Evolutionary conservation across 768 basidiomycete genomes (phyloP), one percentile per base, ranked within the genome.

Genomic region (Candolleomyces eurysporus): DNA sequence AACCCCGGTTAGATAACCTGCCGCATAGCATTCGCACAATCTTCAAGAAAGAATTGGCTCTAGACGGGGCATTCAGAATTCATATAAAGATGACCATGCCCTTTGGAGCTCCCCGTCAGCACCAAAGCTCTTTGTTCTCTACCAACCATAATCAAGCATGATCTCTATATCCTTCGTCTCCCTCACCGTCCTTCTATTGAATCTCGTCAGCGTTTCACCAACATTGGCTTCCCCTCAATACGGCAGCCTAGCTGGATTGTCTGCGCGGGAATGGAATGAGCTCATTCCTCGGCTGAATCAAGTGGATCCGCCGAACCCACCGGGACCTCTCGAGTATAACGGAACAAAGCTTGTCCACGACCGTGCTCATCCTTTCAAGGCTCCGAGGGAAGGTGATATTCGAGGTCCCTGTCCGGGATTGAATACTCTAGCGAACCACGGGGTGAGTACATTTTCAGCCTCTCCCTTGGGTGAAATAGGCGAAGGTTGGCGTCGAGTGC

Each of bases 401-500:
- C 59, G 66, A 11, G 66, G 66, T 11, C 66, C 66, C 17, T 67
- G 66, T 36, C 66, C 66, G n/a, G 66, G 66, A 14, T 52, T 67
- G n/a, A 67, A 67, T 31, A 65, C 64, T 9, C 63, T 67, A 16
- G 66, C 66, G 19, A 58, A 54, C 31, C 66, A 66, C 49, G 66
- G 66, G 36, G 66, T 66, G 53, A 30, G 59, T 60, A n/a, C 2
- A 26, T 26, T 26, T 4, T 2, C 26, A 26, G 4, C 4, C 4
- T 26, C 26, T 26, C 26, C 26, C 26, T 26, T 4, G 26, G 26
- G 26, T 26, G 26, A 26, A 26, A 26, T 4, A 26, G 26, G 26
- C 4, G 26, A 26, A 2, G 4, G 26, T 26, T 26, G 2, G 26
- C 4, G 26, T 26, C 26, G 26, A 26, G 26, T 26, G 26, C 26